These are phyloP conservation scores for Solanum hybrid DNA, from an alignment of 305 asterid species.

Conservation along the genomic window DNA sequence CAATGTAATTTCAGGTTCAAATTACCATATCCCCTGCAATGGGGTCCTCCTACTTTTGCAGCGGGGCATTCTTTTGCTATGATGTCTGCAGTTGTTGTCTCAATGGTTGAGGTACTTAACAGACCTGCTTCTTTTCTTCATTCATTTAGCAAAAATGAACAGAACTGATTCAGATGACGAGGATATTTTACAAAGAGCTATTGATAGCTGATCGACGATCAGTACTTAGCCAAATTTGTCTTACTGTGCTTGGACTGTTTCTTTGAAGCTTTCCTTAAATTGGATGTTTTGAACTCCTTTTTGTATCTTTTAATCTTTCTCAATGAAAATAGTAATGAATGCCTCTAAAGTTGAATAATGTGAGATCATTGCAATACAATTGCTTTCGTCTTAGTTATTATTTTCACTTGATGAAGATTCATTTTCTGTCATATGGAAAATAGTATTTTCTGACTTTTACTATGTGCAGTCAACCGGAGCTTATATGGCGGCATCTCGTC, in stretches of 20 bases:
- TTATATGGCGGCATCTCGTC: conserved; percentile 93
- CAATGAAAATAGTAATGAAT: neutral
- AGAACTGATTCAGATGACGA: neutral
- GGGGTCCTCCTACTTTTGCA: conserved; percentile 97
- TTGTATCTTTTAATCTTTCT: neutral
- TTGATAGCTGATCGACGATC: neutral
- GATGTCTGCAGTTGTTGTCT: conserved; percentile 98
- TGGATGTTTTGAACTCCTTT: neutral
- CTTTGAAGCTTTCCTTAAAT: neutral
- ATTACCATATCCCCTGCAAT: conserved; percentile 92
- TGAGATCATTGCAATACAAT: neutral
- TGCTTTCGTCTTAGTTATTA: neutral
- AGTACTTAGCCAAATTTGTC: neutral
- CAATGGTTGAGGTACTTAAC: conserved; percentile 84
- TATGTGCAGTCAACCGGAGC: conserved; percentile 86
- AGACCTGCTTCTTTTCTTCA: neutral
- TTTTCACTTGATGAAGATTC: neutral
- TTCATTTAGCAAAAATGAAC: neutral
- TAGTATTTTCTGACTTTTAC: neutral
- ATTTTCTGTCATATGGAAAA: neutral
- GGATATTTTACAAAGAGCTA: neutral
- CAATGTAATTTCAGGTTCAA: conserved; percentile 51
- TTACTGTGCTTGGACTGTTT: neutral
- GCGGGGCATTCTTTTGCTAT: conserved; percentile 88
- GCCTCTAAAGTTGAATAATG: neutral